A percentile compares a stretch with the other conserved stretches of the same genome.
Conservation (phyloP, 306 rosid genomes). For the Prunus padus region DNA sequence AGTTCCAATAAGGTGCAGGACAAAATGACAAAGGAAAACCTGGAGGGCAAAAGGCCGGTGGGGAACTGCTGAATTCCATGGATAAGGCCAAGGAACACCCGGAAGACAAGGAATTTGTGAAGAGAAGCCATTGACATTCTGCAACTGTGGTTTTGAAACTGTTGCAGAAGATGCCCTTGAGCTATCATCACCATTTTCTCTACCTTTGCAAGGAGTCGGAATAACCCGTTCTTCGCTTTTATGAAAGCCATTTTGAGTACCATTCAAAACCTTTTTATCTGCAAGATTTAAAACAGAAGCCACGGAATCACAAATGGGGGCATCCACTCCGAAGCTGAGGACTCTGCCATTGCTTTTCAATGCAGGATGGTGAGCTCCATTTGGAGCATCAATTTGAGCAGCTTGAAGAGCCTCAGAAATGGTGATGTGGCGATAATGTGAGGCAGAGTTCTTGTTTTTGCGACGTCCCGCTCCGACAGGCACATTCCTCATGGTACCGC, state of each 20-base stretch:
- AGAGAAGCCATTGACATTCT: conserved; percentile 46
- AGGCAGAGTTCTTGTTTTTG: conserved; percentile 73
- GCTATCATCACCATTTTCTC: conserved; percentile 58
- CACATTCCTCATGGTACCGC: conserved; percentile 92
- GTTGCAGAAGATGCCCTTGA: conserved; percentile 54
- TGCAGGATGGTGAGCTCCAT: conserved; percentile 41
- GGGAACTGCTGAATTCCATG: conserved; percentile 61
- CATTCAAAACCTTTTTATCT: conserved; percentile 47
- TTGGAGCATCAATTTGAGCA: conserved; percentile 54
- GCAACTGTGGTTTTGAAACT: conserved; percentile 40
- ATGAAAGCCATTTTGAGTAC: conserved; percentile 45
- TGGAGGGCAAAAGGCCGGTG: conserved; percentile 65
- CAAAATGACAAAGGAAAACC: conserved; percentile 65
- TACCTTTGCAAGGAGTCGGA: conserved; percentile 35
- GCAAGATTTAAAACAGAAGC: conserved; percentile 49
- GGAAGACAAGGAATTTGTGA: conserved; percentile 65
- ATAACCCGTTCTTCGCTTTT: conserved; percentile 38
- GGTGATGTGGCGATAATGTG: conserved; percentile 56
- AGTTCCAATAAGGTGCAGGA: conserved; percentile 72
- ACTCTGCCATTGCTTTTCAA: conserved; percentile 57
- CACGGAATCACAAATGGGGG: conserved; percentile 61
- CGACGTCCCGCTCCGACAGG: conserved; percentile 95
- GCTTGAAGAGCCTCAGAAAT: conserved; percentile 79
- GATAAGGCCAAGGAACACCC: conserved; percentile 82
- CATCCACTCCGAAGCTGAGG: conserved; percentile 66